These are phyloP conservation scores for Globisporangium cylindrosporum DNA, from an alignment of 352 stramenopile genomes.

Conservation along the genomic window DNA sequence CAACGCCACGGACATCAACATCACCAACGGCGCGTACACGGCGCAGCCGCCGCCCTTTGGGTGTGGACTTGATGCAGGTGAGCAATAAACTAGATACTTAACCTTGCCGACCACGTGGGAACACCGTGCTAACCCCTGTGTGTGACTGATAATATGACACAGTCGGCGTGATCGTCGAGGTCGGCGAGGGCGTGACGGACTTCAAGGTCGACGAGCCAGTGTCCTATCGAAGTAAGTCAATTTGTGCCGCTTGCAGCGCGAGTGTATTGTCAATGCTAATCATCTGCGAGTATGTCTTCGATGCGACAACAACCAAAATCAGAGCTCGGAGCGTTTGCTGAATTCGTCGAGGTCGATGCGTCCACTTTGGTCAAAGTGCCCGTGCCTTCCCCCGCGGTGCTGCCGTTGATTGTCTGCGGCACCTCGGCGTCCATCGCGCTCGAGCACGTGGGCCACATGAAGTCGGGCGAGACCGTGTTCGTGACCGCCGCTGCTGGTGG, in stretches of 20 bases:
- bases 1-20: slow-evolving; percentile 57
- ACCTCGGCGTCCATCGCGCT: slow-evolving; percentile 46
- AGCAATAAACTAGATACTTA: no score
- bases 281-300: neutral
- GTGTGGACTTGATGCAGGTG: slow-evolving; percentile 24
- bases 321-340: slow-evolving; percentile 51
- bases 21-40: slow-evolving; percentile 52
- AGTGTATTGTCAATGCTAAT: neutral
- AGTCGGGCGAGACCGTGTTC: slow-evolving; percentile 52
- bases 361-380: slow-evolving; percentile 32
- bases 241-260: neutral
- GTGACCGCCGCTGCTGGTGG: slow-evolving; percentile 66
- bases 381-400: slow-evolving; percentile 5
- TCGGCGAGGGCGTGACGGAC: slow-evolving; percentile 41
- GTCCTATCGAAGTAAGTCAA: slow-evolving; percentile 34
- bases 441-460: slow-evolving; percentile 57
- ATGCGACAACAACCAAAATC: neutral
- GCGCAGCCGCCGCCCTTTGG: slow-evolving; percentile 34
- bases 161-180: slow-evolving; percentile 34
- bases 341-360: slow-evolving; percentile 42
- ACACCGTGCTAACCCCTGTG: no score
- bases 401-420: slow-evolving; percentile 40
- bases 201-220: slow-evolving; percentile 48
- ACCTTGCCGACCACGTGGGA: no score
- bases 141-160: slow-evolving; percentile 17